Conservation (phyloP, 345 rosid genomes). For the Eucalyptus curtisii region DNA sequence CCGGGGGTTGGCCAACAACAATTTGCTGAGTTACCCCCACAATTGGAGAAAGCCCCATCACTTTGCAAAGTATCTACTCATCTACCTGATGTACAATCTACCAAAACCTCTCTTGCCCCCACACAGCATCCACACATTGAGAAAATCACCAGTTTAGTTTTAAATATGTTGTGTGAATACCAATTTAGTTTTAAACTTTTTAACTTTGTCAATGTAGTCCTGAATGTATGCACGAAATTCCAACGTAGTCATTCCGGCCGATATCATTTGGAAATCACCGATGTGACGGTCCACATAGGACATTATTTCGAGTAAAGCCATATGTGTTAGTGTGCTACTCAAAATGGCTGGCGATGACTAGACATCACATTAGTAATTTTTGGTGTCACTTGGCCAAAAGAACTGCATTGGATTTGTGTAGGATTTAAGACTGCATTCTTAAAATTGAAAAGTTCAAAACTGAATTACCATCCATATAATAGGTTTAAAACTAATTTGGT, state of each 20-base stretch:
- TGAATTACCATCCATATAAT: rapidly evolving
- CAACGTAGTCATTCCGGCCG: not conserved
- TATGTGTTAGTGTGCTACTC: not conserved
- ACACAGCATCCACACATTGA: rapidly evolving
- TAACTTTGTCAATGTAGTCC: not conserved
- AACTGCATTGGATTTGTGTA: not conserved
- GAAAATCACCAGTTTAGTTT: not conserved
- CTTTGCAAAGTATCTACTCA: no score
- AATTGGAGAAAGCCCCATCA: no score
- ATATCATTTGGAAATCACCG: not conserved
- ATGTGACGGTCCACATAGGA: rapidly evolving
- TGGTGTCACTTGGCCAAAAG: not conserved
- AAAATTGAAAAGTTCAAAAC: rapidly evolving
- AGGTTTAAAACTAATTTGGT: no score
- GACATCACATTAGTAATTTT: no score
- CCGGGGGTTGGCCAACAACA: rapidly evolving
- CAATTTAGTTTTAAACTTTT: not conserved
- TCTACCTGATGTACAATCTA: not conserved
- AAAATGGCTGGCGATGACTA: rapidly evolving
- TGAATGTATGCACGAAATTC: not conserved
- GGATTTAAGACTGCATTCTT: rapidly evolving
- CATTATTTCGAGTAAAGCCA: not conserved
- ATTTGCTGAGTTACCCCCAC: no score
- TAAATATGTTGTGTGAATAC: not conserved
- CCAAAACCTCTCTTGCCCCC: not conserved